Evolutionary conservation across 208 protist genomes (phyloP).

Genomic region (Acanthamoeba rhysodes): DNA sequence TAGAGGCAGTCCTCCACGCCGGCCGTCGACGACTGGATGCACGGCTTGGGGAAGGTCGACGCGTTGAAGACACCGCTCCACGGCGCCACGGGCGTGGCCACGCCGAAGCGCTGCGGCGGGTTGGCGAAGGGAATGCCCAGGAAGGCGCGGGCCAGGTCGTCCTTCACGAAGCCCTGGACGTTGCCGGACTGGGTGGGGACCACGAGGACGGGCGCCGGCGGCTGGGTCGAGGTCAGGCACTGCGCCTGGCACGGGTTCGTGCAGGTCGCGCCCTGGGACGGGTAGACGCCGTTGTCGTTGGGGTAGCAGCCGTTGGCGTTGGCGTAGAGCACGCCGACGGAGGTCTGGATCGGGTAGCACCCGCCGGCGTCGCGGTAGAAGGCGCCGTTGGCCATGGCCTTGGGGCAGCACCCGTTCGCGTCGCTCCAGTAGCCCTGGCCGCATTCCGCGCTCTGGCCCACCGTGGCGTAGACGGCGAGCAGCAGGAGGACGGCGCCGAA

Average conservation of each 20-base stretch:
- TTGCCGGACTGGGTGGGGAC: too few relatives aligned
- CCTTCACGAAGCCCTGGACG: too few relatives aligned
- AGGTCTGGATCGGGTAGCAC: slow-evolving; percentile 6
- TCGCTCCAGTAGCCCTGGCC: background rate
- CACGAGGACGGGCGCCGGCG: background rate
- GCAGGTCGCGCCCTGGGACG: background rate
- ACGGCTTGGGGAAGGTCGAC: too few relatives aligned
- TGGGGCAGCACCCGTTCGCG: slow-evolving; percentile 17
- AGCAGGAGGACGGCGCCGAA: too few relatives aligned
- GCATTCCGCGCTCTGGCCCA: background rate
- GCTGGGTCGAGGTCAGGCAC: too few relatives aligned
- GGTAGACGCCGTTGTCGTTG: background rate
- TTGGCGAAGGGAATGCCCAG: too few relatives aligned
- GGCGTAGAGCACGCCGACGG: slow-evolving; percentile 13
- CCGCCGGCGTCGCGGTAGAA: slow-evolving; percentile 8
- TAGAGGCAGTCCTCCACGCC: too few relatives aligned
- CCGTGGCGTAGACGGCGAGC: too few relatives aligned
- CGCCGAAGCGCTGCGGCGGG: too few relatives aligned
- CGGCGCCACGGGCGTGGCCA: too few relatives aligned
- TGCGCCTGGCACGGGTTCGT: background rate
- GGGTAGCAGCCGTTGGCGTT: slow-evolving; percentile 48
- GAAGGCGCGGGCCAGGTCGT: background rate
- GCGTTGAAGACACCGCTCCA: too few relatives aligned
- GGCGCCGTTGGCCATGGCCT: background rate
- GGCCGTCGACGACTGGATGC: too few relatives aligned